Conservation (phyloP, 139 green algal species). For the Ostreobium quekettii region DNA sequence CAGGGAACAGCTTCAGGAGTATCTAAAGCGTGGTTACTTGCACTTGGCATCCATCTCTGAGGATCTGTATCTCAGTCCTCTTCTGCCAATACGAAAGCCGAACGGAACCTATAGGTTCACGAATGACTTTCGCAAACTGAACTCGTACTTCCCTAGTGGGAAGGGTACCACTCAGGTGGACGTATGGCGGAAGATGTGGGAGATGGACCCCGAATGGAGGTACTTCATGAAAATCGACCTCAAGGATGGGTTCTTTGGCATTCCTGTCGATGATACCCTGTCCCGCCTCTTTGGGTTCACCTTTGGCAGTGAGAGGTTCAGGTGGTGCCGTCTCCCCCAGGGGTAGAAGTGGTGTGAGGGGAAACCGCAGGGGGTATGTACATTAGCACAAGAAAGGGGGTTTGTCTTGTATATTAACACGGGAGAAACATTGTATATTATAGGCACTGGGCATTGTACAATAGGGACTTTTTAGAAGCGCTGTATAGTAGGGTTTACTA, state of each 20-base stretch:
- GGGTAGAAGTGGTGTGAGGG: no score
- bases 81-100: not conserved
- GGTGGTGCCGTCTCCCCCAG: not conserved
- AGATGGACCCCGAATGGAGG: not conserved
- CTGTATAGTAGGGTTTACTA: no score
- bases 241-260: not conserved
- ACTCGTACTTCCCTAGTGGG: not conserved
- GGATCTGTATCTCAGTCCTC: not conserved
- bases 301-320: not conserved
- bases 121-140: not conserved
- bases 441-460: no score
- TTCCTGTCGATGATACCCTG: not conserved
- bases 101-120: not conserved
- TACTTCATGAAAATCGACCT: slow-evolving; percentile 1
- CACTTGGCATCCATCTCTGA: not conserved
- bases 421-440: no score
- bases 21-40: not conserved
- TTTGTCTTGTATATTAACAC: no score
- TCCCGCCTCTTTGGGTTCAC: not conserved
- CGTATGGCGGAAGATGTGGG: not conserved
- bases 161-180: not conserved
- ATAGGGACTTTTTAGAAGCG: no score
- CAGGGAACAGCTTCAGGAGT: not conserved
- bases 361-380: no score
- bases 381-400: no score